Conservation (phyloP, 1,139 yeast genomes). For the Candida neerlandica region DNA sequence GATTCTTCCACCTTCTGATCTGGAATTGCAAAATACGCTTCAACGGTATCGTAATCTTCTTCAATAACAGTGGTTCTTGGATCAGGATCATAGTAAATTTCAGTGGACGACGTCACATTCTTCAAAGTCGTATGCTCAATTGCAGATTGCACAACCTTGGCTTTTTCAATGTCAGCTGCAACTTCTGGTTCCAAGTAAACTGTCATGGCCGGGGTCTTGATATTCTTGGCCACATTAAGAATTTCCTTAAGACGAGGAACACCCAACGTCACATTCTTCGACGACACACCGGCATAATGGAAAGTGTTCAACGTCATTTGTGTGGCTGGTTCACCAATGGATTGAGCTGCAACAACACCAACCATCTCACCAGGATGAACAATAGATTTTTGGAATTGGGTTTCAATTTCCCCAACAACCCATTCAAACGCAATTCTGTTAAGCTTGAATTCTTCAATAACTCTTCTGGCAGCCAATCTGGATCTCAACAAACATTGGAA, state of each 20-base stretch:
- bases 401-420: constrained; percentile 92
- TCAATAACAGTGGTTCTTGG: constrained; percentile 94
- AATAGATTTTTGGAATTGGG: constrained; percentile 88
- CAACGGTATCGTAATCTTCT: constrained; percentile 96
- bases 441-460: constrained; percentile 86
- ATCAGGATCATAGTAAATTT: constrained; percentile 96
- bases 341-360: constrained; percentile 92
- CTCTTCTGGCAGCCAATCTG: constrained; percentile 86
- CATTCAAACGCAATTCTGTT: constrained; percentile 89
- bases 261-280: constrained; percentile 98
- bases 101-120: constrained; percentile 97
- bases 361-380: constrained; percentile 99
- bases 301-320: constrained; percentile 99
- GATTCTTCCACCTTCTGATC: constrained; percentile 96
- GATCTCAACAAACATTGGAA: constrained; percentile 93
- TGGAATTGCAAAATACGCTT: constrained; percentile 95
- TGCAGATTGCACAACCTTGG: constrained; percentile 88
- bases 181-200: constrained; percentile 81
- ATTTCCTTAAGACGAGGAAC: constrained; percentile 99
- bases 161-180: constrained; percentile 87
- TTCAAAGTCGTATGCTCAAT: constrained; percentile 94
- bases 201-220: constrained; percentile 97
- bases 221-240: constrained; percentile 95
- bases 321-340: constrained; percentile 99
- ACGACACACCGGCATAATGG: constrained; percentile 99